Base-by-base conservation (phyloP, 352 stramenopile genomes). In the Thalassiosira oceanica region DNA sequence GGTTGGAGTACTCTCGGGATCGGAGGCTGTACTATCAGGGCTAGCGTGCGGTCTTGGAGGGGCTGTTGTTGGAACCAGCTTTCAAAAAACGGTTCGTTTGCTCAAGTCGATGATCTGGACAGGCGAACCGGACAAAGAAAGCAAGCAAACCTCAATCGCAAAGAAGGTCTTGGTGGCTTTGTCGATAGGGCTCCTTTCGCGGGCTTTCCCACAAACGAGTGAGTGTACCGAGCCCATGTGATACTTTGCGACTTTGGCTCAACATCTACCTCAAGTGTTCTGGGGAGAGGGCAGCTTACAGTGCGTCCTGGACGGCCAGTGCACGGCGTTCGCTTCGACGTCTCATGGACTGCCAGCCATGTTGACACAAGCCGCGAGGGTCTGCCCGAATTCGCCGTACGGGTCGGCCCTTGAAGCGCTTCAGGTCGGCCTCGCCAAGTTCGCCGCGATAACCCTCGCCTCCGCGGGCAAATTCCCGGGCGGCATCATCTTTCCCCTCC, bases 401-500 rank as follows among this genome's bases (percentile, higher is more conserved):
- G 20, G 27, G n/a, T 57, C 49, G 26, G 49, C 54, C 23, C 28
- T 26, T 11, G 72, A 46, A 15, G 75, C 75, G 15, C 13, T 74
- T n/a, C 71, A 82, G 56, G 62, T 87, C 3, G 79, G 72, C 10
- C 16, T 77, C 27, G 79, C 79, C 7, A 87, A 87, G 46, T 75
- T 85, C 26, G 20, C 73, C 1, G 61, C 79, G 11, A 85, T 87
- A 36, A 45, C 58, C 28, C 41, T 87, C 7, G 79, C 79, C 16
- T 69, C 50, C 15, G 57, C 71, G 8, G 79, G 52, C 20, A 79
- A 70, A 44, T 83, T 80, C 44, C 68, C 79, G 0, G 79, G 79
- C 35, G 79, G 79, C 18, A 73, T 87, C n/a, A 84, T 87, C 37
- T 87, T 85, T 55, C 79, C 79, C 6, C 46, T 87, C n/a, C 62